Base-by-base conservation (phyloP, 2,329 filamentous ascomycete genomes). In the Fusarium algeriense region DNA sequence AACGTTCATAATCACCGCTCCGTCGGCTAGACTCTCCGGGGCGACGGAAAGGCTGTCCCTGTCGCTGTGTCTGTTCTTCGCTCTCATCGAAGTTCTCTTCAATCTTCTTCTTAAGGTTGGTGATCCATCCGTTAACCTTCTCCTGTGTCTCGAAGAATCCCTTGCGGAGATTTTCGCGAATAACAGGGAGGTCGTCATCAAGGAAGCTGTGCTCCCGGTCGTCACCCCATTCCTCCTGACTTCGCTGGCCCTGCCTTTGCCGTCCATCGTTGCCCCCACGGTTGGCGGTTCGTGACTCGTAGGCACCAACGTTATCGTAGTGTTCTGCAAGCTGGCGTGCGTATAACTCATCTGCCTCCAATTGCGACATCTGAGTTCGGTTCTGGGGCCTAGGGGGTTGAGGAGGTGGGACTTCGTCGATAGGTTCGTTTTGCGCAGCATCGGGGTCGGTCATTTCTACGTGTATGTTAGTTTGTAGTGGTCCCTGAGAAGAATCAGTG, bases 121-220 rank as follows among this genome's bases (percentile, higher is more conserved):
- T 92, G 76, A 99, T 94, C 95, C 95, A 98, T 53, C 89, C 89
- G 83, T 97, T 98, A 76, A 99, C 93, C 78, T 93, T 97, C 60
- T 89, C 91, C 83, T 98, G 96, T 4, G 96, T 98, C 78, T 99
- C 95, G 60, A 94, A 78, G 82, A 99, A 99, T 7, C 96, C 96
- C 83, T 98, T 97, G 79, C 92, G 92, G 74, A 99, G 88, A 77
- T 97, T 98, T 79, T 97, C 94, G 73, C 91, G 91, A 78, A 99
- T 98, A 53, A 95, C 90, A 3, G 96, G 95, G 17, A 99, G 88
- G 74, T 99, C 96, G 76, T 99, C 96, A 76, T 99, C 96, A 75
- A 98, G 89, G 81, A 99, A 99, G 84, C 90, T 98, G 77, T 92
- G 92, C 76, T 97, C 94, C 50, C 88, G 89, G 53, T 93, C 91